These are phyloP conservation scores for Piloderma croceum DNA, from an alignment of 768 basidiomycete species.

Conservation along the genomic window DNA sequence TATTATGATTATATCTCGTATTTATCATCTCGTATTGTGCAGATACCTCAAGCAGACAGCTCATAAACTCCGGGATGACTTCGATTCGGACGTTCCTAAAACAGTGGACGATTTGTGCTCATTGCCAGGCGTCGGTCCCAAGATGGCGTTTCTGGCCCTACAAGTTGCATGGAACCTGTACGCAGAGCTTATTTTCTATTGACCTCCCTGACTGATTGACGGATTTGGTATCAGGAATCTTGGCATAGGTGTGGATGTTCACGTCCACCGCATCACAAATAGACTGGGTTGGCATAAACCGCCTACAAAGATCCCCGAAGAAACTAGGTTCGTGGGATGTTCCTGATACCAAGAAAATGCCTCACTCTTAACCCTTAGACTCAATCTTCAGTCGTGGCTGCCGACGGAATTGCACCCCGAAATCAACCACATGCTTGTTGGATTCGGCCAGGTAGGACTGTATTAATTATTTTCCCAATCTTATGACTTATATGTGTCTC, in stretches of 20 bases:
- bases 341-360: background rate
- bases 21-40: conserved; percentile 1
- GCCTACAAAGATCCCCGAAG: conserved; percentile 80
- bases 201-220: background rate
- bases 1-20: background rate
- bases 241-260: conserved; percentile 94
- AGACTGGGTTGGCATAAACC: conserved; percentile 87
- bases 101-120: conserved; percentile 85
- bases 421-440: conserved; percentile 51
- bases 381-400: conserved; percentile 52
- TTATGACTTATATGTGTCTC: background rate
- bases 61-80: conserved; percentile 59
- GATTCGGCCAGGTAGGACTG: conserved; percentile 46
- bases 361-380: conserved; percentile 17
- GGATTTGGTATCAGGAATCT: conserved; percentile 58
- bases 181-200: conserved; percentile 17
- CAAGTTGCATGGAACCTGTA: conserved; percentile 84
- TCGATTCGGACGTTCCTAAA: conserved; percentile 80
- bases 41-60: conserved; percentile 79
- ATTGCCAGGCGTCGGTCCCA: conserved; percentile 88
- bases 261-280: conserved; percentile 94
- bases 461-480: background rate
- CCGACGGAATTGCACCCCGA: conserved; percentile 44
- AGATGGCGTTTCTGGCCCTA: conserved; percentile 88
- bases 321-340: conserved; percentile 56